Base-by-base conservation (phyloP, 1,284 basidiomycete species). In the Malassezia brasiliensis region DNA sequence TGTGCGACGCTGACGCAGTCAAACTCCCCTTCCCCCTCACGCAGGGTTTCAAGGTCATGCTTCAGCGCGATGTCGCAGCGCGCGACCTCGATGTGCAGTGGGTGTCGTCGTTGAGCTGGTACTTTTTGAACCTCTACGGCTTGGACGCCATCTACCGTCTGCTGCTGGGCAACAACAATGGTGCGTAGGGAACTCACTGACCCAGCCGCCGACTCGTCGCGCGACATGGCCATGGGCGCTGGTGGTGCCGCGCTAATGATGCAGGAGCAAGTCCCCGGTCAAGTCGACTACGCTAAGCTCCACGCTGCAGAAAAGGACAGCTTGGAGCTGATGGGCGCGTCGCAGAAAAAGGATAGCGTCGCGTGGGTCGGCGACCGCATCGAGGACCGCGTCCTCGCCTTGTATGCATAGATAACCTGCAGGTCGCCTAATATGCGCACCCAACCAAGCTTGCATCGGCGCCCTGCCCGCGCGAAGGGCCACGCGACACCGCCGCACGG, bases 81-180 rank as follows among this genome's bases (percentile, higher is more conserved):
- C 84, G 85, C 8, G 93, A 98, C 75, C 88, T 99, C 84, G 90
- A 96, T 75, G 91, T 96, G 17, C 83, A 88, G 77, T 99, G 94
- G 93, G 94, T 98, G 32, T 96, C 93, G 12, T 94, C 91, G 10
- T 80, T 98, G 56, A 93, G 89, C 30, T 98, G 94, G 94, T 99
- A 98, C 78, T 98, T 99, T 77, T 83, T 98, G 67, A 96, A 96
- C 78, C 87, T 96, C 75, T 98, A 98, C 74, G 94, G 94, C 51
- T 79, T 98, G 56, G 96, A 96, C 71, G 90, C 91, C 15, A 78
- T 98, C 12, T 96, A 96, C 79, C 85, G 86, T 56, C 83, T 96
- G 52, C 83, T 98, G 51, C 83, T 98, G 55, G 94, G 94, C 8
- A 82, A 83, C 46, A 88, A 90, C 59, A 93, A 94, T 70, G 82